Evolutionary conservation across 2,329 filamentous ascomycete genomes (phyloP), one percentile per base, ranked within the genome.

Genomic region (Trichoderma asperellum): DNA sequence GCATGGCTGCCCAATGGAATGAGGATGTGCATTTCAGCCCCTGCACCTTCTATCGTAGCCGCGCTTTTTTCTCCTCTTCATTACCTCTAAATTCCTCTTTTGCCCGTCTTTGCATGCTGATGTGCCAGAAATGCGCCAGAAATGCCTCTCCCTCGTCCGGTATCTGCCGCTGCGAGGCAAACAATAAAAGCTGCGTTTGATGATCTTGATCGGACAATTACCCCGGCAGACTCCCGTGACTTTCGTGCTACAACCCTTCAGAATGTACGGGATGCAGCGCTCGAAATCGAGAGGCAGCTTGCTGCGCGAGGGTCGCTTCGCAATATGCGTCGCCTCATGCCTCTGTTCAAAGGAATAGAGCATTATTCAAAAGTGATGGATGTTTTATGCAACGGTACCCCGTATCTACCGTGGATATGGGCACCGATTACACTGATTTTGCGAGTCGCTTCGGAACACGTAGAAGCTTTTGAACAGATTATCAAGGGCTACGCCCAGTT

Each of bases 341-440:
- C 56, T 2, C n/a, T 58, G 1, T 58, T 58, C n/a, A 69, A 72
- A 0, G 81, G 79, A 0, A 70, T 53, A 6, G 34, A 14, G 0
- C 10, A 56, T 24, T 55, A 64, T 1, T 64, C 49, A 0, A 80
- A 80, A 49, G 74, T 75, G 0, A 75, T 85, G 0, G 82, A 84
- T 1, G 73, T 81, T 0, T 70, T 84, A 0, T 85, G 83, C 70
- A 83, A 84, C 57, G 83, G 82, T 0, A 85, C 82, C 0, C 80
- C 79, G 0, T 85, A 78, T 70, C 43, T 86, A 4, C 75, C 81
- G 0, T 85, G 79, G 79, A 75, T 85, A 1, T 86, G 84, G 83
- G 81, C 82, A 0, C 83, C 81, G 0, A 80, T 84, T 32, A 80
- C 76, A 8, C 71, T 83, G 2, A 16, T 64, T 32, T 14, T 29